A percentile compares a stretch with the other conserved stretches of the same genome.
Evolutionary conservation across 2,329 filamentous ascomycete species (phyloP).

Genomic region (Trichoderma atrobrunneum): DNA sequence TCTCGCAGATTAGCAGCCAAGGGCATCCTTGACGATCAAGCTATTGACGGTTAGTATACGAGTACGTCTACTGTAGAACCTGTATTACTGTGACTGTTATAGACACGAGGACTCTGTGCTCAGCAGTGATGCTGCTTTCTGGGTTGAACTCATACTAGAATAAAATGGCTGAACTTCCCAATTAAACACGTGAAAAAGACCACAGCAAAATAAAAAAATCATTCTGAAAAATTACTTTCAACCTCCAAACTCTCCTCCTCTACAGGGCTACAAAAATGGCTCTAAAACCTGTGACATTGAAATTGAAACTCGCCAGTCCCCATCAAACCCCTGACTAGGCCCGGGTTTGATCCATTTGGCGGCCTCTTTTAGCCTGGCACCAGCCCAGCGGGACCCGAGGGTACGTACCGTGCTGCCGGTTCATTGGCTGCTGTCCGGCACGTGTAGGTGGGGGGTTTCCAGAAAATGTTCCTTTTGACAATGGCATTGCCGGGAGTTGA

Average conservation of each 20-base stretch:
- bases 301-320: slow-evolving; percentile 8
- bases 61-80: not conserved
- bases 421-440: slow-evolving; percentile 1
- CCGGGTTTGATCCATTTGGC: slow-evolving; percentile 8
- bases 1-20: not conserved
- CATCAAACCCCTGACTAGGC: slow-evolving; percentile 17
- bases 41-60: not conserved
- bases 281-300: not conserved
- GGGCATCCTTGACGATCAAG: not conserved
- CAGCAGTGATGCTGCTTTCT: not conserved
- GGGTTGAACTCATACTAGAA: not conserved
- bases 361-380: slow-evolving; percentile 9
- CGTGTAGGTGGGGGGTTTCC: not conserved
- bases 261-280: not conserved
- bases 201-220: not conserved
- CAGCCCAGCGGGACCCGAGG: not conserved
- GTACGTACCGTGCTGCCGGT: not conserved
- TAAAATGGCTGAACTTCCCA: not conserved
- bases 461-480: not conserved
- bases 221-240: not conserved
- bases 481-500: not conserved
- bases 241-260: not conserved
- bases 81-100: too few relatives aligned
- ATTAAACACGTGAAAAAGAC: not conserved
- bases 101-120: not conserved